These are phyloP conservation scores for Citrus maxima DNA, from an alignment of 345 rosid species.

Conservation along the genomic window DNA sequence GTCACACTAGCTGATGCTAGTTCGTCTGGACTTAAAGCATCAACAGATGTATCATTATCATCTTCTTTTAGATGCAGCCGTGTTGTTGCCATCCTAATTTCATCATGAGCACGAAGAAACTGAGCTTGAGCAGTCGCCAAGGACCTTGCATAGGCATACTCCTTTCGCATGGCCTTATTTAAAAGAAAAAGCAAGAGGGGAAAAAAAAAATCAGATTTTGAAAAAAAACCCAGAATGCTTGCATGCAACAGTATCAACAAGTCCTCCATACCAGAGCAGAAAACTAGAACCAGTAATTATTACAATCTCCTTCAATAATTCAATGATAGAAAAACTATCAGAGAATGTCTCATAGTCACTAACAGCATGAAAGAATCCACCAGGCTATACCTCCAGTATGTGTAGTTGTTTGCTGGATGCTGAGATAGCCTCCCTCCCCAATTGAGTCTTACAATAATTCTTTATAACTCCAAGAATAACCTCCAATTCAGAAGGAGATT, in stretches of 20 bases:
- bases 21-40: slow-evolving; percentile 72
- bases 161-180: slow-evolving; percentile 81
- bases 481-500: slow-evolving; percentile 83
- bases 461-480: slow-evolving; percentile 84
- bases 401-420: slow-evolving; percentile 73
- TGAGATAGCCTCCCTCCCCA: slow-evolving; percentile 51
- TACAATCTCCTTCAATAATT: neutral
- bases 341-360: neutral
- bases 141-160: slow-evolving; percentile 71
- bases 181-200: slow-evolving; percentile 6
- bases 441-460: slow-evolving; percentile 59
- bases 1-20: slow-evolving; percentile 69
- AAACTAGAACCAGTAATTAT: neutral
- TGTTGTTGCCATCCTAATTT: slow-evolving; percentile 89
- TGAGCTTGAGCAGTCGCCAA: slow-evolving; percentile 86
- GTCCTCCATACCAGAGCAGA: neutral
- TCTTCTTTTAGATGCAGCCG: slow-evolving; percentile 74
- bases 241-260: neutral
- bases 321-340: neutral
- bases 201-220: slow-evolving; percentile 18
- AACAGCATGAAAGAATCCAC: slow-evolving; percentile 8
- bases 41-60: slow-evolving; percentile 70
- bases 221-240: slow-evolving; percentile 9
- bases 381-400: slow-evolving; percentile 63
- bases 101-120: slow-evolving; percentile 80